Evolutionary conservation across 2,329 filamentous ascomycete species (phyloP), one percentile per base, ranked within the genome.

Genomic region (Neonectria neomacrospora): DNA sequence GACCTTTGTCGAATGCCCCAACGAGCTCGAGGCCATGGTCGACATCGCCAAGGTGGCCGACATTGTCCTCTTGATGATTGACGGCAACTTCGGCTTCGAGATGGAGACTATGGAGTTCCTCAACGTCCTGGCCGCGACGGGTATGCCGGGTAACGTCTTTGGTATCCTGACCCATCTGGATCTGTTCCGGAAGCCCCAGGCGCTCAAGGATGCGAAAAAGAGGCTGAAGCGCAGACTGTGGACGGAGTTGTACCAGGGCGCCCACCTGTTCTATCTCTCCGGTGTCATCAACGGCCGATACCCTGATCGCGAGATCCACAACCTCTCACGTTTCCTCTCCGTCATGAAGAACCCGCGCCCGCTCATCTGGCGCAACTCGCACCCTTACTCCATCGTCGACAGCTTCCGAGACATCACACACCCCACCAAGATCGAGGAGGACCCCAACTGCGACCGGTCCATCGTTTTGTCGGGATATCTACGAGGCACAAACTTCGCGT

Each of bases 81-180:
- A 99, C 76, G 96, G 96, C 59, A 98, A 98, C 80, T 99, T 92
- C 74, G 96, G 96, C 14, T 99, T 99, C 76, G 96, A 99, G 81
- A 99, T 99, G 96, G 96, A 99, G 85, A 99, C 96, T 0, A 99
- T 99, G 96, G 96, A 99, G 80, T 99, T 99, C 66, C 82, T 99
- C 75, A 98, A 97, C 72, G 90, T 97, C 18, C 83, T 99, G 54
- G 91, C 92, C n/a, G 89, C 93, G 2, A 97, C 92, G 30, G 96
- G 96, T 78, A 98, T 99, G 95, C 96, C 96, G 0, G 95, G 96
- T 68, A 99, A 99, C 73, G 94, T 99, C 39, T 98, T 99, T 76
- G 96, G 96, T 55, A 94, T 99, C 61, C 86, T 99, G 47, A 98
- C 96, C 16, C 96, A 99, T 82, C 84, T 99, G 64, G 96, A 99